Conservation (phyloP, 1,139 yeast genomes). For the Saccharomycopsis hybrid region DNA sequence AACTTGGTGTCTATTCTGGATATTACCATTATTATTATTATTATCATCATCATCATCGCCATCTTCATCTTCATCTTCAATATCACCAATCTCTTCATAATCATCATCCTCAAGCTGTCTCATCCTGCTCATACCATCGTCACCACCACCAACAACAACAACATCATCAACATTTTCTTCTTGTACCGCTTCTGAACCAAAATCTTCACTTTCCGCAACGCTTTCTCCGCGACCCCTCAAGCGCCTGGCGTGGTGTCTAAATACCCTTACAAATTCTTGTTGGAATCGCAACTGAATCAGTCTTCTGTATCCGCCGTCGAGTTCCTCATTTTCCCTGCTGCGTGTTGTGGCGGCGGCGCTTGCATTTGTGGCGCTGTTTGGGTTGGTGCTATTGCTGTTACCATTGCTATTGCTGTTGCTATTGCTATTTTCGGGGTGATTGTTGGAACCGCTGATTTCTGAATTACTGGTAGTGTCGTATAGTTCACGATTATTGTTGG, state of each 20-base stretch:
- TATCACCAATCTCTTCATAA: no score
- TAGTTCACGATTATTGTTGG: not conserved
- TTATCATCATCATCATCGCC: slow-evolving; percentile 1
- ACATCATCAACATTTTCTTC: not conserved
- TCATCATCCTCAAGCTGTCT: no score
- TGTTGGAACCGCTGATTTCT: not conserved
- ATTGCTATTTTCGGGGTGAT: not conserved
- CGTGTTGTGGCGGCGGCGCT: not conserved
- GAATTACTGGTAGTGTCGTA: not conserved
- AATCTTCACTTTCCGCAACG: not conserved
- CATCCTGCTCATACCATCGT: not conserved
- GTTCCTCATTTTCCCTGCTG: not conserved
- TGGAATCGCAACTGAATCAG: slow-evolving; percentile 6
- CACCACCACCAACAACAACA: not conserved
- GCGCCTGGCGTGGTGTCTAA: not conserved
- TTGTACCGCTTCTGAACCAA: no score
- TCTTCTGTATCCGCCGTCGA: not conserved
- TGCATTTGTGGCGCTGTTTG: not conserved
- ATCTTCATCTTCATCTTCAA: not conserved
- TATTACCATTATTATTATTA: not conserved
- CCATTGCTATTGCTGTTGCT: not conserved
- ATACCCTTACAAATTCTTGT: slow-evolving; percentile 6
- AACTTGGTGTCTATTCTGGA: not conserved
- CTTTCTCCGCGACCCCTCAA: not conserved
- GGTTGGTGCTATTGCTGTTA: not conserved